Evolutionary conservation across 148 eudicot genomes (phyloP).

Genomic region (Chenopodium formosanum): DNA sequence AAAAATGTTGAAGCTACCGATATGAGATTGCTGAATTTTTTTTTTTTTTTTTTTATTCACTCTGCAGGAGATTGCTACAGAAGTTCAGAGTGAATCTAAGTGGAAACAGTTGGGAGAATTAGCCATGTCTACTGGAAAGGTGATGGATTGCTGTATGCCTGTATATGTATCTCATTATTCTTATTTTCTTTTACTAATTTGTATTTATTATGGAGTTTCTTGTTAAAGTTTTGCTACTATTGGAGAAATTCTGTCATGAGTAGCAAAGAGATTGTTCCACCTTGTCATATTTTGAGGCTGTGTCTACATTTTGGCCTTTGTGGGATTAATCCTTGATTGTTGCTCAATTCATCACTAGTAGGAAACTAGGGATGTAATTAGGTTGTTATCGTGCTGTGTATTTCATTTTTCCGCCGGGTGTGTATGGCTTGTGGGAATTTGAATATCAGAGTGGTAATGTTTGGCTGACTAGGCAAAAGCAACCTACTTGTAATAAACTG

Average conservation of each 20-base stretch:
- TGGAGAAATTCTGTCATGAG: not conserved
- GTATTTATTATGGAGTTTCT: not conserved
- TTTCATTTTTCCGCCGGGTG: not conserved
- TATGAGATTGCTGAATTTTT: slow-evolving; percentile 17
- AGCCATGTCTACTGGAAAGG: slow-evolving; percentile 98
- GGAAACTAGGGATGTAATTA: no score
- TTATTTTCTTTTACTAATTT: not conserved
- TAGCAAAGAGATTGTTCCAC: not conserved
- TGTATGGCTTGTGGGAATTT: not conserved
- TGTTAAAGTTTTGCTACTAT: not conserved
- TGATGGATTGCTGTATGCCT: slow-evolving; percentile 23
- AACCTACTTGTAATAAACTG: not conserved
- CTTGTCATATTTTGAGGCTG: not conserved
- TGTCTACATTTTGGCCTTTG: not conserved
- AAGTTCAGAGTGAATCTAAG: slow-evolving; percentile 86
- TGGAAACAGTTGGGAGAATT: slow-evolving; percentile 99
- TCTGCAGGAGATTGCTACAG: slow-evolving; percentile 85
- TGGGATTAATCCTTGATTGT: not conserved
- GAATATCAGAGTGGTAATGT: not conserved
- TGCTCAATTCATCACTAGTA: not conserved
- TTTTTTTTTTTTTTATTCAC: not conserved
- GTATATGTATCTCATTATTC: slow-evolving; percentile 7
- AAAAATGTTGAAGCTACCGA: not conserved
- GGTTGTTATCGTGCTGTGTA: no score
- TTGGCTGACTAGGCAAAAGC: not conserved